Percentiles rank a stretch among this genome's conserved stretches.
phyloP scores from a whole-genome alignment of 75 land plant genomes.

The Gnetum montanum region DNA sequence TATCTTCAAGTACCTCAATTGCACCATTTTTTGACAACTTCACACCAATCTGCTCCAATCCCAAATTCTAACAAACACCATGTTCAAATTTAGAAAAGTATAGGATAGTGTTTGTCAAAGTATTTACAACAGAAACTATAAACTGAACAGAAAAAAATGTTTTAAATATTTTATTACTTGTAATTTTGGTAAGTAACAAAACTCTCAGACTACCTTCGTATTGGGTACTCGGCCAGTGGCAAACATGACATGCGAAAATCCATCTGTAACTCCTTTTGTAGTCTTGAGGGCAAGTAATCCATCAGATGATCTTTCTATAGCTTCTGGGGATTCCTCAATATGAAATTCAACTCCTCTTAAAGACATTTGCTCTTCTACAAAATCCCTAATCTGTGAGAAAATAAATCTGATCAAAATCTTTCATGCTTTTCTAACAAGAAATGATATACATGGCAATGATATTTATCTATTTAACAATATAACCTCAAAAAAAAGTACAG shows the following conservation, averaged over 20 bases:
- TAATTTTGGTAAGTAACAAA: conserved; percentile 2
- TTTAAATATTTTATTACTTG: too few relatives aligned
- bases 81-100: too few relatives aligned
- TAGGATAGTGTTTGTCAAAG: neutral
- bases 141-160: neutral
- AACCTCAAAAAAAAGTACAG: neutral
- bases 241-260: conserved; percentile 93
- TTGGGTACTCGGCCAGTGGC: conserved; percentile 95
- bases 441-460: neutral
- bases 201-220: conserved; percentile 58
- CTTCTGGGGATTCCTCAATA: conserved; percentile 83
- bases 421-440: neutral
- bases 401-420: neutral
- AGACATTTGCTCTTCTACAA: conserved; percentile 84
- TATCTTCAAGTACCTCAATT: conserved; percentile 68
- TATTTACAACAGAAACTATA: neutral
- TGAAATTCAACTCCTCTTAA: conserved; percentile 88
- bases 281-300: conserved; percentile 70
- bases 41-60: conserved; percentile 83
- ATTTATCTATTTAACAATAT: neutral
- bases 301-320: conserved; percentile 62
- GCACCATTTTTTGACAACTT: conserved; percentile 79
- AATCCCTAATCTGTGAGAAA: conserved; percentile 74
- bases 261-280: conserved; percentile 60
- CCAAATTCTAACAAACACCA: conserved; percentile 65